Percentiles rank a stretch among this genome's conserved stretches.
These are phyloP conservation scores for Thelephora terrestris DNA, from an alignment of 1,284 basidiomycete genomes.

Conservation along the genomic window DNA sequence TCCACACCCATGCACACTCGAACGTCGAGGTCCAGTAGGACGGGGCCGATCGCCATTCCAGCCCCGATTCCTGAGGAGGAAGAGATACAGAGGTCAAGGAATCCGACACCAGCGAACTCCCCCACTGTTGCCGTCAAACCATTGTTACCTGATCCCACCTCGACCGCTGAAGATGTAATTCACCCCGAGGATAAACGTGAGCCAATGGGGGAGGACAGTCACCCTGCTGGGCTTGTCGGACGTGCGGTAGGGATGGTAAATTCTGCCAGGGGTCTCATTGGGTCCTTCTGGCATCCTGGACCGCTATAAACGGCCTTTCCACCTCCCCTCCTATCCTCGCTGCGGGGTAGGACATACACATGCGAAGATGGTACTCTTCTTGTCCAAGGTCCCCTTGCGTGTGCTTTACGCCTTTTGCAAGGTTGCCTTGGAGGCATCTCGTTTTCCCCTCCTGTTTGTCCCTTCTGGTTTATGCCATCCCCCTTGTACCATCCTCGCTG, in stretches of 20 bases:
- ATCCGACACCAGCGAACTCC: conserved; percentile 41
- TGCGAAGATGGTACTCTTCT: too few relatives aligned
- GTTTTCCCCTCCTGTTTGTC: too few relatives aligned
- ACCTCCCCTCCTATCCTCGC: too few relatives aligned
- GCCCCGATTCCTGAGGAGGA: conserved; percentile 31
- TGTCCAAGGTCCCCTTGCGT: too few relatives aligned
- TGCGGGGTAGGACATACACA: too few relatives aligned
- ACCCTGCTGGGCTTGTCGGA: conserved; percentile 40
- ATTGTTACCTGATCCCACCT: conserved; percentile 13
- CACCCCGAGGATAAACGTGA: conserved; percentile 14
- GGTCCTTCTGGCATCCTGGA: conserved; percentile 31
- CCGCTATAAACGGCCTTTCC: background rate
- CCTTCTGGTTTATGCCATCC: too few relatives aligned
- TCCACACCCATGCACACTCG: conserved; percentile 8
- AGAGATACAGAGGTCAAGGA: conserved; percentile 20
- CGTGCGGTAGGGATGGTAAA: conserved; percentile 64
- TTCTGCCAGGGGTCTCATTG: conserved; percentile 52
- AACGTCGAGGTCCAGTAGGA: conserved; percentile 15
- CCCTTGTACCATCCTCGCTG: too few relatives aligned
- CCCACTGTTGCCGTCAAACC: conserved; percentile 26
- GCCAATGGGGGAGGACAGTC: conserved; percentile 21
- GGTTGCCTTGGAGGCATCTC: too few relatives aligned
- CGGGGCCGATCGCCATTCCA: conserved; percentile 12
- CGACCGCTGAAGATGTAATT: conserved; percentile 7
- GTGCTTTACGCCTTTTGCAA: too few relatives aligned